phyloP scores from a whole-genome alignment of 495 filamentous ascomycete genomes.

The Diplogelasinospora grovesii region DNA sequence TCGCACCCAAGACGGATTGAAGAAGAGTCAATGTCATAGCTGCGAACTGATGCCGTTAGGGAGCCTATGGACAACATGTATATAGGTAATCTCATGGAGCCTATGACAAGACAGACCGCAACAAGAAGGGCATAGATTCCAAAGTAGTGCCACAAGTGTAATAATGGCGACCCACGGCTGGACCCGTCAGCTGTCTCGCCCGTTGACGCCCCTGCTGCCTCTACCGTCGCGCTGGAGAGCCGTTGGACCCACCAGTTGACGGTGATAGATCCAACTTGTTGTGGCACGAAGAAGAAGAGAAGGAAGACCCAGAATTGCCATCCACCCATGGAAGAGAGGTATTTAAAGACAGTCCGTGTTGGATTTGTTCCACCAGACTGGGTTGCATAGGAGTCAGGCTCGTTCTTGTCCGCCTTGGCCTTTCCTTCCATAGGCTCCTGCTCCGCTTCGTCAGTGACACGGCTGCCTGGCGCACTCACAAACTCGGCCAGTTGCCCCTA shows the following conservation, averaged over 20 bases:
- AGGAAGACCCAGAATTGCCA: conserved; percentile 9
- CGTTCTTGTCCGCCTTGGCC: neutral
- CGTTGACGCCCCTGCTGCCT: too few relatives aligned
- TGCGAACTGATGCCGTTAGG: conserved; percentile 7
- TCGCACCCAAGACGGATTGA: conserved; percentile 6
- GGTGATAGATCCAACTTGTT: conserved; percentile 10
- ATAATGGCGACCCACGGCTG: neutral
- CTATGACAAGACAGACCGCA: conserved; percentile 5
- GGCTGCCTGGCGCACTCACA: conserved; percentile 1
- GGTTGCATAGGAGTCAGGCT: conserved; percentile 2
- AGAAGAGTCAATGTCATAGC: conserved; percentile 8
- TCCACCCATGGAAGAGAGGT: conserved; percentile 10
- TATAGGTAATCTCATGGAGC: conserved; percentile 13
- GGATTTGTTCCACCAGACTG: conserved; percentile 4
- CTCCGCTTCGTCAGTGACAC: conserved; percentile 1
- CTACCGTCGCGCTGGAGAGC: conserved; percentile 9
- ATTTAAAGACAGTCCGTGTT: conserved; percentile 5
- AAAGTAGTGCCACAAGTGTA: conserved; percentile 6
- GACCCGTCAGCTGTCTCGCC: too few relatives aligned
- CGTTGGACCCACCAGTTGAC: conserved; percentile 12
- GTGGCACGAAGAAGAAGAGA: conserved; percentile 9
- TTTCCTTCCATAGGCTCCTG: neutral
- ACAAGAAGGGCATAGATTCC: conserved; percentile 8
- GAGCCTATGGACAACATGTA: conserved; percentile 10
- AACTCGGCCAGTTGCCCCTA: conserved; percentile 8